Evolutionary conservation across 768 basidiomycete species (phyloP), one percentile per base, ranked within the genome.

Genomic region (Mycena vulgaris): DNA sequence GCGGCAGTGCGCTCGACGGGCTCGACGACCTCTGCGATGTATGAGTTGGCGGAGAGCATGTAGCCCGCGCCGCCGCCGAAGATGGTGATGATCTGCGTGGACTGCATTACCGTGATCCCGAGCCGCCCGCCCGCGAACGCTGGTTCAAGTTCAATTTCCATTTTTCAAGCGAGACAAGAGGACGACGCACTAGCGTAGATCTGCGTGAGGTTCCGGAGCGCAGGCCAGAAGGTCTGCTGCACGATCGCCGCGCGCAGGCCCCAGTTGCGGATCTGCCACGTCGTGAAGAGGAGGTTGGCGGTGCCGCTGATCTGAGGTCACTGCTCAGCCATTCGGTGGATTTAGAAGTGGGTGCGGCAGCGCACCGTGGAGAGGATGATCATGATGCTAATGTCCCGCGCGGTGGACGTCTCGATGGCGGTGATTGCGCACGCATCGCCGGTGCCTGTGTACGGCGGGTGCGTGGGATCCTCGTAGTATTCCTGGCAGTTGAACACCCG

Each of bases 141-240:
- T 73, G 56, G 23, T 47, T 28, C 19, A 8, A n/a, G 17, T 10
- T 30, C 13, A 33, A 19, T n/a, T 31, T 3, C 5, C 2, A 4
- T 9, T n/a, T n/a, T n/a, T n/a, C n/a, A n/a, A n/a, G n/a, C n/a
- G 9, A 2, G 8, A 53, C 19, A 19, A n/a, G 16, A 2, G 31
- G 21, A 5, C 17, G 16, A 61, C 71, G 35, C 48, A 69, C 71
- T 73, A 1, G 71, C 71, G 25, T 73, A 73, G 4, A 69, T 73
- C 55, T 73, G 71, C 3, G 63, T 66, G 10, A 73, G 35, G 28
- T 73, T 73, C 7, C 71, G 35, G 8, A 73, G 16, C 14, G 71
- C 71, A 17, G 71, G 71, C 71, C 71, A 73, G 49, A 69, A 69
- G 2, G 71, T 73, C 64, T 73, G 71, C 33, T 73, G 53, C 7